Conservation (phyloP, 495 filamentous ascomycete species). For the Paragyromitra xinjiangensis region DNA sequence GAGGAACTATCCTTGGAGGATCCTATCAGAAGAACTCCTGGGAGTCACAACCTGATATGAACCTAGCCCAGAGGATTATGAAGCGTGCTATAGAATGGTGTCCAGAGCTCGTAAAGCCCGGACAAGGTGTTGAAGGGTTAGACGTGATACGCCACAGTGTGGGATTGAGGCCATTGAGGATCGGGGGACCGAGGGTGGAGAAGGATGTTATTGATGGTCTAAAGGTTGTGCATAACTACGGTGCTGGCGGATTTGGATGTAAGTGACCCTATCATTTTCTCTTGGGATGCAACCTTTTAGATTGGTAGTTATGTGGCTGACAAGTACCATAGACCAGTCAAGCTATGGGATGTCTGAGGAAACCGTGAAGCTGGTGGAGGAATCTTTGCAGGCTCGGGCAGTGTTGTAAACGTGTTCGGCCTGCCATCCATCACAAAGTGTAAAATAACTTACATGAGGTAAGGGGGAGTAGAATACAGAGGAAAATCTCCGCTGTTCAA, state of each 20-base stretch:
- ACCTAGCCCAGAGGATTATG: slow-evolving; percentile 87
- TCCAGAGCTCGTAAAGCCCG: slow-evolving; percentile 73
- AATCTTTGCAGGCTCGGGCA: slow-evolving; percentile 61
- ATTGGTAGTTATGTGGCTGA: slow-evolving; percentile 16
- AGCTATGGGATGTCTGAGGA: slow-evolving; percentile 82
- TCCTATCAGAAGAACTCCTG: slow-evolving; percentile 84
- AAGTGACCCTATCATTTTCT: slow-evolving; percentile 16
- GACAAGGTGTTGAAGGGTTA: slow-evolving; percentile 79
- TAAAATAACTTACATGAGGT: slow-evolving; percentile 10
- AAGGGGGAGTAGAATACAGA: too few species aligned
- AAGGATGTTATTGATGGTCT: slow-evolving; percentile 74
- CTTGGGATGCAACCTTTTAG: background rate
- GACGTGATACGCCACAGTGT: slow-evolving; percentile 90
- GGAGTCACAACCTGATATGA: slow-evolving; percentile 83
- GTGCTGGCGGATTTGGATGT: slow-evolving; percentile 87
- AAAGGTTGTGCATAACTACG: slow-evolving; percentile 93
- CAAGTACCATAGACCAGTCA: slow-evolving; percentile 72
- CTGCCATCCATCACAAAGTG: background rate
- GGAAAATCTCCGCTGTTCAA: too few species aligned
- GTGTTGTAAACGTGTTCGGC: slow-evolving; percentile 51
- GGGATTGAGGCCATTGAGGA: slow-evolving; percentile 79
- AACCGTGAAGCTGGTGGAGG: slow-evolving; percentile 75
- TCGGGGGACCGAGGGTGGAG: slow-evolving; percentile 81
- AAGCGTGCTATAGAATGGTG: slow-evolving; percentile 75
- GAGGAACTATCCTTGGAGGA: slow-evolving; percentile 83